Evolutionary conservation across 257 asterid genomes (phyloP).

Genomic region (Solanum dulcamara): DNA sequence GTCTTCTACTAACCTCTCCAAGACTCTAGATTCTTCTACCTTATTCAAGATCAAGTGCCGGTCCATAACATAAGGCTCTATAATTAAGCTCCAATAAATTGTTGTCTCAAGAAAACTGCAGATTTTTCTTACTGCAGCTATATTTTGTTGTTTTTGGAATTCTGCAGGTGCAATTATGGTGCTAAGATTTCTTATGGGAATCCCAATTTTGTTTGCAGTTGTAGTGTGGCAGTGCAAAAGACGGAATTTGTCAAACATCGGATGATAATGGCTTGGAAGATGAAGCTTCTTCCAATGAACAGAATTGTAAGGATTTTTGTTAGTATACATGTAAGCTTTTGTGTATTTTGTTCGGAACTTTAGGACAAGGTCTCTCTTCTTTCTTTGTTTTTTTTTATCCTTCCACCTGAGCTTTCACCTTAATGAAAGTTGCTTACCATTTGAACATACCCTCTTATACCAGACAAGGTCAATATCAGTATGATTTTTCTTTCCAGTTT

Average conservation of each 20-base stretch:
- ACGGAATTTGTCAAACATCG: not conserved
- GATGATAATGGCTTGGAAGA: not conserved
- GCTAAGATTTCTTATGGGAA: constrained; percentile 16
- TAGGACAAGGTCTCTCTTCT: not conserved
- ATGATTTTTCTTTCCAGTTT: too few species aligned
- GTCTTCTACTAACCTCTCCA: too few species aligned
- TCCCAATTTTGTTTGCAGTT: constrained; percentile 17
- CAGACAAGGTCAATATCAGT: too few species aligned
- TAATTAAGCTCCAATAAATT: not conserved
- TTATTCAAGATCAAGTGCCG: too few species aligned
- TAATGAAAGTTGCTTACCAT: too few species aligned
- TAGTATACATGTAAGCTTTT: not conserved
- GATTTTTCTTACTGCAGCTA: not conserved
- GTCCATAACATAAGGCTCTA: too few species aligned
- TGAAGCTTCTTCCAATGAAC: not conserved
- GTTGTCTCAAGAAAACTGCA: not conserved
- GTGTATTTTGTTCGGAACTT: not conserved
- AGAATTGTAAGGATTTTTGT: not conserved
- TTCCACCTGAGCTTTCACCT: too few species aligned
- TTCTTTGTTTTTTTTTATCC: too few species aligned
- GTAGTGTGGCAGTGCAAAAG: constrained; percentile 17
- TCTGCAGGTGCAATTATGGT: not conserved
- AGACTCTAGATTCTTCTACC: too few species aligned
- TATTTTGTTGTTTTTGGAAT: not conserved
- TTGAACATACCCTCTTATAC: too few species aligned